Base-by-base conservation (phyloP, 306 rosid genomes). In the Rosa chinensis region DNA sequence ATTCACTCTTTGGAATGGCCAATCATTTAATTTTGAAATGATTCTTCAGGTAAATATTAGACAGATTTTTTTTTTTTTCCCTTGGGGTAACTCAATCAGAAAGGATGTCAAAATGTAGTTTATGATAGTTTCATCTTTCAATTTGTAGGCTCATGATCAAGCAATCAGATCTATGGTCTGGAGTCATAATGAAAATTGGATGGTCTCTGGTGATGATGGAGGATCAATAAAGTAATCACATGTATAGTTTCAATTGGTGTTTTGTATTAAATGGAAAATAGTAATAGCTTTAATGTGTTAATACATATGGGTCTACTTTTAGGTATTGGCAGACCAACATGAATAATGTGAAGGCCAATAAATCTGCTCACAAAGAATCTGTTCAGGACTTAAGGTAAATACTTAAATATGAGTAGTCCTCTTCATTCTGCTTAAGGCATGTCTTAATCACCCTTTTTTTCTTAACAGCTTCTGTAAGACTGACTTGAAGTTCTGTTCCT, bases 311-410 rank as follows among this genome's bases (percentile, higher is more conserved):
- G 50, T 70, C 44, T 40, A 82, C 67, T 56, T 82, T 70, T 50
- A 95, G 99, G 89, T 95, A 95, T 81, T 95, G 99, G 99, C 99
- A 95, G 88, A 93, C 91, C 88, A 95, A 95, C 89, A 95, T 95
- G 99, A 95, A 95, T 82, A 95, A 95, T 75, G 99, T 95, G 72
- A 95, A 95, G 85, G 99, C 96, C 59, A 93, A 92, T 87, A 95
- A 91, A 90, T 83, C 97, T 82, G 99, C 99, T 81, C 99, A 93
- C 85, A 95, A 93, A 87, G 99, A 95, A 89, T 95, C 99, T 66
- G 97, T 95, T 77, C 96, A 97, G 56, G 99, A 93, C 89, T 87
- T 95, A 37, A 95, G 99, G 99, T 95, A 77, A 45, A 11, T 47
- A 37, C 35, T 63, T 43, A 18, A 64, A 48, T 69, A 42, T 77